These are phyloP conservation scores for Rhizophagus clarus DNA, from an alignment of 192 early-diverging fungal genomes.

Conservation along the genomic window DNA sequence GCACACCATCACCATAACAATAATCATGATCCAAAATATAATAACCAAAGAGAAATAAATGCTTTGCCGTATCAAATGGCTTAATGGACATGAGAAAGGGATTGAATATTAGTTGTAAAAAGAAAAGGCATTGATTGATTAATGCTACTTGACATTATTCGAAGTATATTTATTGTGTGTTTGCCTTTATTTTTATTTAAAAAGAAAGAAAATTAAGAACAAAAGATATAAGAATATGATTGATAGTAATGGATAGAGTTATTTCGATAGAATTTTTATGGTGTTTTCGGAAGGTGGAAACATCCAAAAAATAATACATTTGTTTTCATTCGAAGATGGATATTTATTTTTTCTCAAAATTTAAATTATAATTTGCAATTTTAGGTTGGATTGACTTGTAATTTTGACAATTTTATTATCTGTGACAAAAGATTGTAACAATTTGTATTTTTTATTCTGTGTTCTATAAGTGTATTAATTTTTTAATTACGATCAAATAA, in stretches of 20 bases:
- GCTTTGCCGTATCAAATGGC: slow-evolving; percentile 4
- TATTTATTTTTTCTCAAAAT: not conserved
- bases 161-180: not conserved
- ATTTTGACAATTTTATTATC: not conserved
- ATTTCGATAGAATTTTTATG: not conserved
- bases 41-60: slow-evolving; percentile 18
- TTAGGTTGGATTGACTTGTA: not conserved
- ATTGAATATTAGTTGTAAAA: slow-evolving; percentile 8
- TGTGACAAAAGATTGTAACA: not conserved
- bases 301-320: no score
- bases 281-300: not conserved
- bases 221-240: not conserved
- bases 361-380: not conserved
- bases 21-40: slow-evolving; percentile 4
- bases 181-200: not conserved
- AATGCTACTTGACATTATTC: not conserved
- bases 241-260: not conserved
- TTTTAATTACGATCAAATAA: not conserved
- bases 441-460: not conserved
- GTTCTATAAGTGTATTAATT: not conserved
- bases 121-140: not conserved
- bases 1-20: slow-evolving; percentile 1
- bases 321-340: not conserved
- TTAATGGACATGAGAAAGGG: not conserved
- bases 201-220: not conserved